Evolutionary conservation across 2,329 filamentous ascomycete species (phyloP), one percentile per base, ranked within the genome.

Genomic region (Pseudopithomyces maydicus): DNA sequence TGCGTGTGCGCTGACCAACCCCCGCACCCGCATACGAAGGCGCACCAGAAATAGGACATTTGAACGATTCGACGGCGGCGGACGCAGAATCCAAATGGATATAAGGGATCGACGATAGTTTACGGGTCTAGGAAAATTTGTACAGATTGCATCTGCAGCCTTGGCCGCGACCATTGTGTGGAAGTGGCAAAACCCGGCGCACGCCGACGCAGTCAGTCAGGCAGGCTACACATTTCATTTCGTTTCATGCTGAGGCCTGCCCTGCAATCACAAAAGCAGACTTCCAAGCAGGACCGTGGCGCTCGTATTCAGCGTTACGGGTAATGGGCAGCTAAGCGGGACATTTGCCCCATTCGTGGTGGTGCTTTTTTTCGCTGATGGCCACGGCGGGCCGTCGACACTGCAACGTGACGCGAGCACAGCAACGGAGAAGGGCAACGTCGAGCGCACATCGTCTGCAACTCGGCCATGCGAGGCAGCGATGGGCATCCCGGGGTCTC

Each of bases 21-120:
- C 7, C 43, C 17, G 14, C 23, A 20, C 17, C 15, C 29, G 32
- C 17, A 15, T 23, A 10, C 12, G 10, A 19, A 23, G 19, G 19
- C 33, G 47, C 15, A 23, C 22, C 48, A 42, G 22, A 51, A 42
- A 51, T 42, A 51, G 48, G 54, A 42, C 20, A 39, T 4, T 48
- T 54, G 20, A 53, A 53, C 22, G 22, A 39, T 48, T 32, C 15
- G 39, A 54, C 44, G 12, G n/a, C n/a, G n/a, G n/a, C n/a, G n/a
- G n/a, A n/a, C n/a, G 26, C 5, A 36, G 20, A 12, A 32, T 38
- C 32, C 33, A 48, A 33, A 36, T 35, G 47, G 35, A 51, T 42
- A 51, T 42, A 29, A 43, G 42, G 22, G 48, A 51, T 51, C 48
- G 48, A 19, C 48, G 38, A 26, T n/a, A 20, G 38, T 35, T 35